Conservation (phyloP, 2,329 filamentous ascomycete genomes). For the Xylariomycetidae sp. region DNA sequence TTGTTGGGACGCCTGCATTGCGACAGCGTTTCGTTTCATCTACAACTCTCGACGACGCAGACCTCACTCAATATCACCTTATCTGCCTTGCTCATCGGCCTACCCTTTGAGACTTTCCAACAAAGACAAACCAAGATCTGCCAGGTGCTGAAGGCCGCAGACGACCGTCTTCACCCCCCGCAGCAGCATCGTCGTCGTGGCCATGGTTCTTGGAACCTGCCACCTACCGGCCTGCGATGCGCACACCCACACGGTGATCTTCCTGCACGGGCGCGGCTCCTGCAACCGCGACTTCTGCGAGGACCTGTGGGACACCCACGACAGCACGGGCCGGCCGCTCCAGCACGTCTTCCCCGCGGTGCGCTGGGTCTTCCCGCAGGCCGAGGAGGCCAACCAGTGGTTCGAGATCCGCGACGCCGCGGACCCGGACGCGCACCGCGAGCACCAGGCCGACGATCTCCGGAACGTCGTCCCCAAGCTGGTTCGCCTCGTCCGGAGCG, state of each 20-base stretch:
- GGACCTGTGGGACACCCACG: slow-evolving; percentile 24
- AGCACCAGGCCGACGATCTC: slow-evolving; percentile 35
- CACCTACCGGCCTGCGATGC: slow-evolving; percentile 14
- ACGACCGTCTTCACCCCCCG: not conserved
- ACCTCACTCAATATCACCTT: not conserved
- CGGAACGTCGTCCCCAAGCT: slow-evolving; percentile 29
- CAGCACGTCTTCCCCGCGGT: slow-evolving; percentile 36
- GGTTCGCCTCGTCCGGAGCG: slow-evolving; percentile 24
- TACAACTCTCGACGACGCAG: not conserved
- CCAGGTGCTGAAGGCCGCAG: too few relatives aligned
- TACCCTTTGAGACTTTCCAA: too few relatives aligned
- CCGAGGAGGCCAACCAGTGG: slow-evolving; percentile 37
- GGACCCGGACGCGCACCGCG: slow-evolving; percentile 33
- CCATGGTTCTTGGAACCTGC: slow-evolving; percentile 9
- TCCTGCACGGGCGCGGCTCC: slow-evolving; percentile 39
- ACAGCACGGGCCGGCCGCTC: slow-evolving; percentile 28
- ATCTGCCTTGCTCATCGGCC: not conserved
- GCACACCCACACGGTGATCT: slow-evolving; percentile 34
- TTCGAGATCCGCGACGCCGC: slow-evolving; percentile 42
- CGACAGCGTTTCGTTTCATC: not conserved
- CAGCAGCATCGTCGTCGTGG: too few relatives aligned
- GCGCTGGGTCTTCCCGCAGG: slow-evolving; percentile 44
- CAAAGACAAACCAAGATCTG: too few relatives aligned
- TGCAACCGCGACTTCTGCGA: slow-evolving; percentile 26
- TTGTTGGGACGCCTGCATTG: too few relatives aligned